phyloP scores from a whole-genome alignment of 2,329 filamentous ascomycete species.

The Parastagonospora nodorum region DNA sequence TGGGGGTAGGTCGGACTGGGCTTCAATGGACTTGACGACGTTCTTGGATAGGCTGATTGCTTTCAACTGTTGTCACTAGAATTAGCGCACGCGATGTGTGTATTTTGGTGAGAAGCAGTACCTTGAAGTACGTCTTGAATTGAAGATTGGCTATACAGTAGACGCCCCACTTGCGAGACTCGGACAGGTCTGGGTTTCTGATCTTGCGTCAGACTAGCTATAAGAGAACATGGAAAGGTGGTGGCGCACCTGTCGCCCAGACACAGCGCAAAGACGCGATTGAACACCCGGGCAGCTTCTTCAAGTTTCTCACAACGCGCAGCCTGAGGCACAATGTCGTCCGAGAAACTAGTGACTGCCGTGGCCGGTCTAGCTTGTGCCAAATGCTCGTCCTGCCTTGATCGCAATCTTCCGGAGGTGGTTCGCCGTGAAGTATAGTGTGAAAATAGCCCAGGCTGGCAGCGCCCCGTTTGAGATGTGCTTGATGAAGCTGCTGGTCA shows the following conservation, averaged over 20 bases:
- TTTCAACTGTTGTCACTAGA: slow-evolving; percentile 63
- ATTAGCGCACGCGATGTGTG: slow-evolving; percentile 5
- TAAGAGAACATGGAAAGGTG: slow-evolving; percentile 9
- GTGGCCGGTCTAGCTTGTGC: slow-evolving; percentile 55
- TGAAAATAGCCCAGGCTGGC: slow-evolving; percentile 90
- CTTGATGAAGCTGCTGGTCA: slow-evolving; percentile 76
- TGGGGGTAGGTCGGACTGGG: slow-evolving; percentile 78
- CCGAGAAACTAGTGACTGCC: slow-evolving; percentile 65
- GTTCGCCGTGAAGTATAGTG: slow-evolving; percentile 84
- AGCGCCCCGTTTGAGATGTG: slow-evolving; percentile 79
- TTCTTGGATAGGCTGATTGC: slow-evolving; percentile 88
- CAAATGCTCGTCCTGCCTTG: slow-evolving; percentile 79
- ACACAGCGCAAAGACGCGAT: slow-evolving; percentile 89
- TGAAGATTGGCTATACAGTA: slow-evolving; percentile 93
- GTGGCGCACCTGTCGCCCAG: slow-evolving; percentile 76
- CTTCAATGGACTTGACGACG: slow-evolving; percentile 80
- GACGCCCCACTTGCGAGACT: slow-evolving; percentile 96
- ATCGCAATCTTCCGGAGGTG: slow-evolving; percentile 88
- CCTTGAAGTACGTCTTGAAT: slow-evolving; percentile 98
- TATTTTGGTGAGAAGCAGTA: slow-evolving; percentile 22
- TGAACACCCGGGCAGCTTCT: slow-evolving; percentile 87
- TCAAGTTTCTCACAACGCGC: slow-evolving; percentile 81
- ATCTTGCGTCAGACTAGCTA: slow-evolving; percentile 22
- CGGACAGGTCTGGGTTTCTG: slow-evolving; percentile 74
- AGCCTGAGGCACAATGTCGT: slow-evolving; percentile 74